Base-by-base conservation (phyloP, 257 asterid species). In the Primulina tabacum region DNA sequence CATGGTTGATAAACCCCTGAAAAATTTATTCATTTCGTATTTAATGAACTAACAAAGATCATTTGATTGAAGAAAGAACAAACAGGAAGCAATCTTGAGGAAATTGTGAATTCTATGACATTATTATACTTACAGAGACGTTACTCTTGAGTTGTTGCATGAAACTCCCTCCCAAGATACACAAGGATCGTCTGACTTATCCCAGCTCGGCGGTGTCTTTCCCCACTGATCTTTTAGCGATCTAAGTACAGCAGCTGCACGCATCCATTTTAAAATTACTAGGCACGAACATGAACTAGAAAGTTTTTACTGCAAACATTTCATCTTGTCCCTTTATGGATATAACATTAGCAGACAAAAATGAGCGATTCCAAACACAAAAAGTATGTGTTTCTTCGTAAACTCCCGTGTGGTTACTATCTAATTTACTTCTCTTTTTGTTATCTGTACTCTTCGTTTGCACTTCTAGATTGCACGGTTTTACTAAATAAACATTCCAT, bases 1-100 rank as follows among this genome's bases (percentile, higher is more conserved):
- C 98, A 92, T 92, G 2, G 96, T 86, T 9, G 98, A 92, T 67
- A 92, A 74, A 40, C 96, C 92, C 76, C 98, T 92, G 88, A 78
- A 81, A 40, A 61, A 58, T 35, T 28, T 30, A 62, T 18, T 56
- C 10, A 38, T n/a, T 68, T 30, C 37, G 61, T 0, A 53, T 17
- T 14, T 17, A 14, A 37, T 16, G 37, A 32, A 65, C 20, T 53
- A 57, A 9, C 7, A 40, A 62, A 47, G 37, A 50, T 33, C 68
- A 40, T 64, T 50, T 5, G 12, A 14, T 50, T 5, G 1, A 50
- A 50, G 53, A 17, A 14, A 6, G 3, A 0, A 30, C 33, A 5
- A 32, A 32, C 50, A 38, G 50, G 16, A 38, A 38, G 9, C 14
- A 38, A 38, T 38, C 16, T 38, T 0, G 5, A 38, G 50, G 8